phyloP scores from a whole-genome alignment of 148 eudicot genomes.

The Beta vulgaris region DNA sequence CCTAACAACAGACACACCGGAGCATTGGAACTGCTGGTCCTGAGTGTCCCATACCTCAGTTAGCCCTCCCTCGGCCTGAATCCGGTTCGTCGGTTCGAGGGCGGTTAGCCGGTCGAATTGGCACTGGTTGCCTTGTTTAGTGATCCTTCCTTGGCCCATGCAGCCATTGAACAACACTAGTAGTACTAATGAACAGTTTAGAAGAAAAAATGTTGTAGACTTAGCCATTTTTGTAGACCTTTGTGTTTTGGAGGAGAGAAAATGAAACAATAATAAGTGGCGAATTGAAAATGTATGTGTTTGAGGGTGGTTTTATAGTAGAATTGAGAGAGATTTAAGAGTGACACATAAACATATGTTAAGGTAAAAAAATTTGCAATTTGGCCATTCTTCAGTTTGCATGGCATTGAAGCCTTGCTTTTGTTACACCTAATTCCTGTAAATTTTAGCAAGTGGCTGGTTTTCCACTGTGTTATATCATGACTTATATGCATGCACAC shows the following conservation, averaged over 20 bases:
- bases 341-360: slow-evolving; percentile 36
- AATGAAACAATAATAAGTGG: slow-evolving; percentile 25
- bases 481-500: neutral
- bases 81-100: slow-evolving; percentile 44
- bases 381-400: slow-evolving; percentile 47
- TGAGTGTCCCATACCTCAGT: slow-evolving; percentile 63
- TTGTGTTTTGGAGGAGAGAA: neutral
- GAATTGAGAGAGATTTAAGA: slow-evolving; percentile 3
- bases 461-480: too few species aligned
- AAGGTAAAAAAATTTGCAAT: neutral
- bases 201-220: slow-evolving; percentile 17
- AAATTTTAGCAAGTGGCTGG: slow-evolving; percentile 33
- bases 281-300: slow-evolving; percentile 30
- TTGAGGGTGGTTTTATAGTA: slow-evolving; percentile 36
- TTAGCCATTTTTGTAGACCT: slow-evolving; percentile 43
- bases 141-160: slow-evolving; percentile 23
- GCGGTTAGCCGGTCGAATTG: slow-evolving; percentile 48
- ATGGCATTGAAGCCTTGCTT: slow-evolving; percentile 28
- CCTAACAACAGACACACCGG: slow-evolving; percentile 57
- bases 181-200: slow-evolving; percentile 23
- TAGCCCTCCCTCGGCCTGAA: slow-evolving; percentile 60
- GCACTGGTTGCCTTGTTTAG: slow-evolving; percentile 43
- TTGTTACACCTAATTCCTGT: slow-evolving; percentile 39
- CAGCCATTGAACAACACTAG: slow-evolving; percentile 38
- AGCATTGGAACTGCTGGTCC: slow-evolving; percentile 57